Percentiles rank a stretch among this genome's conserved stretches.
Evolutionary conservation across 768 basidiomycete genomes (phyloP).

Genomic region (Psilocybe cubensis): DNA sequence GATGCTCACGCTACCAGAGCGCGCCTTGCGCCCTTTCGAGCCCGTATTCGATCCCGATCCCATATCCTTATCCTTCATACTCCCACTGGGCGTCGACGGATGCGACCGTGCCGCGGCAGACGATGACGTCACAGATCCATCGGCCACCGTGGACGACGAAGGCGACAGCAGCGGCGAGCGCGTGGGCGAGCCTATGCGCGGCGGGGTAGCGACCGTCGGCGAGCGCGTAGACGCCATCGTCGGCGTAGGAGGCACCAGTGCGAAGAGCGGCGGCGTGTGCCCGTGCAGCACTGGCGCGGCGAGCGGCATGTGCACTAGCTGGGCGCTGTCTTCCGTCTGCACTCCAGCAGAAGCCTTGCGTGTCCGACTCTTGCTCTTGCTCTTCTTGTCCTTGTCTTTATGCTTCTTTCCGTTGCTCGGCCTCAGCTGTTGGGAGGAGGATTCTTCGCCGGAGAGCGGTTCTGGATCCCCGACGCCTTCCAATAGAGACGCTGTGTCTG

Average conservation of each 20-base stretch:
- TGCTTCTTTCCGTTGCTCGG: constrained; percentile 35
- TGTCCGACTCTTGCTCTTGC: not conserved
- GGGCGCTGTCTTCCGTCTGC: constrained; percentile 40
- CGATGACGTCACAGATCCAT: constrained; percentile 44
- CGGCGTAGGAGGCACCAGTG: constrained; percentile 80
- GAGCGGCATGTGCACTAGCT: constrained; percentile 15
- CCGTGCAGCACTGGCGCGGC: not conserved
- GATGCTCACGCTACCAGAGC: constrained; percentile 92
- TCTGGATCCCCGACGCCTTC: constrained; percentile 13
- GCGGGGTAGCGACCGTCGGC: constrained; percentile 42
- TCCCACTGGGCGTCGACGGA: constrained; percentile 72
- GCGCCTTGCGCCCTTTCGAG: constrained; percentile 63
- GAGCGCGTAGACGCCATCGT: constrained; percentile 47
- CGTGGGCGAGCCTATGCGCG: constrained; percentile 48
- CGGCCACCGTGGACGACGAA: constrained; percentile 50
- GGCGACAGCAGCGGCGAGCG: constrained; percentile 60
- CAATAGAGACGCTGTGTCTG: constrained; percentile 20
- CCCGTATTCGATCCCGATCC: constrained; percentile 41
- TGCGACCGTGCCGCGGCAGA: constrained; percentile 46
- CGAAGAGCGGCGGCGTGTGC: constrained; percentile 57
- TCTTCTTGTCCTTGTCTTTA: constrained; percentile 15
- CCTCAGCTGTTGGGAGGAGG: constrained; percentile 19
- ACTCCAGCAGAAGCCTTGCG: constrained; percentile 33
- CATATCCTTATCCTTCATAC: constrained; percentile 59
- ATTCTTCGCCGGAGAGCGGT: constrained; percentile 7